Conservation (phyloP, 2,329 filamentous ascomycete species). For the Stachybotrys chartarum region DNA sequence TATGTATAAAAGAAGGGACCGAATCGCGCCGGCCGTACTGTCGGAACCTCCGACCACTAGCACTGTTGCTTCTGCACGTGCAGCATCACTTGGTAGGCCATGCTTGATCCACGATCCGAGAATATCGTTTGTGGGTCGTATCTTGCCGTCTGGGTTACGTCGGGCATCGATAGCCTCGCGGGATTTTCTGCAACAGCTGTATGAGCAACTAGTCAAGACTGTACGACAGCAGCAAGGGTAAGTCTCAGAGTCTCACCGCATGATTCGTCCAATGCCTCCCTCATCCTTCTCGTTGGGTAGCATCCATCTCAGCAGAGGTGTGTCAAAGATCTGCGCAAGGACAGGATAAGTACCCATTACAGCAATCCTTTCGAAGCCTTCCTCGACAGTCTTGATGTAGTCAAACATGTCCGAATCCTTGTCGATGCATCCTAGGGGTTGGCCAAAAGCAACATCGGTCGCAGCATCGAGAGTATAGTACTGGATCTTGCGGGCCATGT, state of each 20-base stretch:
- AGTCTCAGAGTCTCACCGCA: slow-evolving; percentile 10
- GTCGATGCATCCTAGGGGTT: slow-evolving; percentile 39
- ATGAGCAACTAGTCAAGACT: too few species aligned
- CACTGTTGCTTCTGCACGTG: slow-evolving; percentile 17
- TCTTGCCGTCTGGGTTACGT: not conserved
- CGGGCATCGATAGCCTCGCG: not conserved
- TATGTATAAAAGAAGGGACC: slow-evolving; percentile 41
- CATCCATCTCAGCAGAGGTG: slow-evolving; percentile 30
- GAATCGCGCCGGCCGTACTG: slow-evolving; percentile 23
- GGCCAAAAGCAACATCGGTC: slow-evolving; percentile 41
- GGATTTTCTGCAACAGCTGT: not conserved
- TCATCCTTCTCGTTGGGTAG: slow-evolving; percentile 32
- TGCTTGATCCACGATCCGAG: slow-evolving; percentile 28
- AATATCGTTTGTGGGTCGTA: slow-evolving; percentile 18
- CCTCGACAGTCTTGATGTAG: slow-evolving; percentile 36
- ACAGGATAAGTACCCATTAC: slow-evolving; percentile 33
- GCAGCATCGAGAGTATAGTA: slow-evolving; percentile 50
- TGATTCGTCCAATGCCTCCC: slow-evolving; percentile 31
- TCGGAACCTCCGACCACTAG: slow-evolving; percentile 26
- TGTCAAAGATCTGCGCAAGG: slow-evolving; percentile 32
- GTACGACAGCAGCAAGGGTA: too few species aligned
- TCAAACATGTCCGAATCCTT: slow-evolving; percentile 37
- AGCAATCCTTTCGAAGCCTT: slow-evolving; percentile 34
- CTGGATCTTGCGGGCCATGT: slow-evolving; percentile 43
- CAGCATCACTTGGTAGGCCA: slow-evolving; percentile 18